Conservation (phyloP, 805 yeast genomes). For the Yarrowia divulgata region DNA sequence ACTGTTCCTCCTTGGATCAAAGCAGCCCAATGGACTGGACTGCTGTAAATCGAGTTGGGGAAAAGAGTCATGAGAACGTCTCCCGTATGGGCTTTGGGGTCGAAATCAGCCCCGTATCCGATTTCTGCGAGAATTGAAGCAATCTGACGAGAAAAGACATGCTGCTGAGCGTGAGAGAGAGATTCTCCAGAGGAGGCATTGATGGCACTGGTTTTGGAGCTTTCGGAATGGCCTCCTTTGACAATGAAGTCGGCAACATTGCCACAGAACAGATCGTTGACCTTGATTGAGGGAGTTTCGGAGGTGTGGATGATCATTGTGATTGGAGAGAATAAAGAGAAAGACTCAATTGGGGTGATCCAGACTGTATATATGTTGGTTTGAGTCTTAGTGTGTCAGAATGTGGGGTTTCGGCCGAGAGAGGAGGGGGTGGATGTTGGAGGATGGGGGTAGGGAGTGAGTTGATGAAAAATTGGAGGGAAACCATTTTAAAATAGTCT, state of each 20-base stretch:
- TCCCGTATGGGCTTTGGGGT: not conserved
- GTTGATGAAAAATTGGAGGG: not conserved
- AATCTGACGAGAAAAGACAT: not conserved
- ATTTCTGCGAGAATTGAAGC: not conserved
- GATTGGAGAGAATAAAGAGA: not conserved
- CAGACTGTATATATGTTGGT: not conserved
- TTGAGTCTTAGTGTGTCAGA: not conserved
- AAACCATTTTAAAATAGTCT: no score
- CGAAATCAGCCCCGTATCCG: not conserved
- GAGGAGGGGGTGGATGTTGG: not conserved
- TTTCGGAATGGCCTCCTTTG: conserved; percentile 9
- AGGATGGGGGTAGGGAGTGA: not conserved
- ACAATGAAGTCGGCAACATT: conserved; percentile 12
- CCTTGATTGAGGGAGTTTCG: conserved; percentile 15
- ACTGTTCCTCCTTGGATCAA: conserved; percentile 17
- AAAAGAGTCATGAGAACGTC: conserved; percentile 11
- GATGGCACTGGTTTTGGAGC: conserved; percentile 8
- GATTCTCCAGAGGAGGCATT: not conserved
- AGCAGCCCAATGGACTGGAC: conserved; percentile 27
- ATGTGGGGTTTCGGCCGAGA: conserved; percentile 34
- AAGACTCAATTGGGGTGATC: not conserved
- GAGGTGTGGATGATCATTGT: conserved; percentile 21
- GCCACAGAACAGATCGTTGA: conserved; percentile 20
- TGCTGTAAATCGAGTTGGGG: conserved; percentile 11
- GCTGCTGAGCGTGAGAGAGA: not conserved